Evolutionary conservation across 768 basidiomycete genomes (phyloP).

Genomic region (Kwoniella sp.): DNA sequence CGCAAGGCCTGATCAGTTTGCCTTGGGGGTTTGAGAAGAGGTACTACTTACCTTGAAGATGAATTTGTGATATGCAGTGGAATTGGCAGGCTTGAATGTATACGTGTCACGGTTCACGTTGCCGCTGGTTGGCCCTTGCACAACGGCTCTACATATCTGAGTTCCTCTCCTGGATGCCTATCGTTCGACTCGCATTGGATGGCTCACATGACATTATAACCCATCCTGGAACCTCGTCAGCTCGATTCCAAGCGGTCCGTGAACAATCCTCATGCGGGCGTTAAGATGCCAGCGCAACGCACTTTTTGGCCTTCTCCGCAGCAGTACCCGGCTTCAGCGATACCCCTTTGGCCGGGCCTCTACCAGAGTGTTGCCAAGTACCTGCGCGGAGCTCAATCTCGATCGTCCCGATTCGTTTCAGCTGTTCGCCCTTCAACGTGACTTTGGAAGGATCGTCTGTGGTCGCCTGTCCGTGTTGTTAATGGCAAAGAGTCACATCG

Average conservation of each 20-base stretch:
- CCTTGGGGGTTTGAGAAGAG: neutral
- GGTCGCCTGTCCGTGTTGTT: neutral
- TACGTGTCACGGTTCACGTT: neutral
- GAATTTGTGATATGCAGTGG: neutral
- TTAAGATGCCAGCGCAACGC: too few species aligned
- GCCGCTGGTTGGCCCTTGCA: neutral
- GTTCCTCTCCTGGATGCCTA: too few species aligned
- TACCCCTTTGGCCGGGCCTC: neutral
- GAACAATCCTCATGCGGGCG: neutral
- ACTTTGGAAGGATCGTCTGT: slow-evolving; percentile 1
- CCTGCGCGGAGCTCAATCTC: neutral
- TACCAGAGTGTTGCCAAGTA: neutral
- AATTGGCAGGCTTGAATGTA: neutral
- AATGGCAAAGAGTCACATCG: neutral
- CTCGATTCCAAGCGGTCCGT: neutral
- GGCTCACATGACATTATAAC: neutral
- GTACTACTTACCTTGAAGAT: neutral
- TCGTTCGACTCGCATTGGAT: neutral
- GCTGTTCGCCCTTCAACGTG: neutral
- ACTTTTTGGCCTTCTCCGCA: neutral
- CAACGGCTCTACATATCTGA: too few species aligned
- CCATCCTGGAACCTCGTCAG: neutral
- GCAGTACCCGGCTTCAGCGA: neutral
- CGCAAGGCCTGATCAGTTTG: neutral
- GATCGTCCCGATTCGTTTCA: neutral